phyloP scores from a whole-genome alignment of 106 monocot species.

The Apostasia shenzhenica region DNA sequence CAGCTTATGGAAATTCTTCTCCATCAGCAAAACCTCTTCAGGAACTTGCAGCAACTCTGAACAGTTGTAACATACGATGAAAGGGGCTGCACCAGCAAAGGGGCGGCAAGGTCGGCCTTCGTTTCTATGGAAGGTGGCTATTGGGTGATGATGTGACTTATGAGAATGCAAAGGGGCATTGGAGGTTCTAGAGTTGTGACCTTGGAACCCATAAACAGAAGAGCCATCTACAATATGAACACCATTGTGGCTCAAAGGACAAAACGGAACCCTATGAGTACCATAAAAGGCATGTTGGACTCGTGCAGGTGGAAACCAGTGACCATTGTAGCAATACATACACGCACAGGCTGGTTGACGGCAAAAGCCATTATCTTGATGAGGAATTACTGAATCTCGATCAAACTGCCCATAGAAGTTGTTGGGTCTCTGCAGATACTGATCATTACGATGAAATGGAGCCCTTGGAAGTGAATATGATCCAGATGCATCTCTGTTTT shows the following conservation, averaged over 20 bases:
- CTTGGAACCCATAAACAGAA: slow-evolving; percentile 12
- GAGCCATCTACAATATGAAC: slow-evolving; percentile 22
- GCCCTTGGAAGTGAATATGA: slow-evolving; percentile 4
- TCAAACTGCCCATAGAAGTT: slow-evolving; percentile 27
- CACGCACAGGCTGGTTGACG: slow-evolving; percentile 64
- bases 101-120: slow-evolving; percentile 43
- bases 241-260: slow-evolving; percentile 23
- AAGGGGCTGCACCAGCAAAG: slow-evolving; percentile 73
- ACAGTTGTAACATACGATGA: slow-evolving; percentile 65
- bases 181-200: slow-evolving; percentile 16
- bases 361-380: slow-evolving; percentile 47
- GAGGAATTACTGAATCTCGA: slow-evolving; percentile 43
- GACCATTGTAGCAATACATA: slow-evolving; percentile 44
- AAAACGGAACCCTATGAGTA: slow-evolving; percentile 21
- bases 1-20: slow-evolving; percentile 36
- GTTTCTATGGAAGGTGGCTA: slow-evolving; percentile 20
- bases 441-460: slow-evolving; percentile 24
- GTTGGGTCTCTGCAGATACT: slow-evolving; percentile 28
- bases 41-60: slow-evolving; percentile 67
- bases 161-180: slow-evolving; percentile 25
- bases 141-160: slow-evolving; percentile 18
- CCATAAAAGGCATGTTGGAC: slow-evolving; percentile 9
- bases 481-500: slow-evolving; percentile 28
- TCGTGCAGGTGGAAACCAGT: slow-evolving; percentile 9
- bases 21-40: slow-evolving; percentile 13